phyloP scores from a whole-genome alignment of 2,329 filamentous ascomycete species.

The Tolypocladium endophyticum region DNA sequence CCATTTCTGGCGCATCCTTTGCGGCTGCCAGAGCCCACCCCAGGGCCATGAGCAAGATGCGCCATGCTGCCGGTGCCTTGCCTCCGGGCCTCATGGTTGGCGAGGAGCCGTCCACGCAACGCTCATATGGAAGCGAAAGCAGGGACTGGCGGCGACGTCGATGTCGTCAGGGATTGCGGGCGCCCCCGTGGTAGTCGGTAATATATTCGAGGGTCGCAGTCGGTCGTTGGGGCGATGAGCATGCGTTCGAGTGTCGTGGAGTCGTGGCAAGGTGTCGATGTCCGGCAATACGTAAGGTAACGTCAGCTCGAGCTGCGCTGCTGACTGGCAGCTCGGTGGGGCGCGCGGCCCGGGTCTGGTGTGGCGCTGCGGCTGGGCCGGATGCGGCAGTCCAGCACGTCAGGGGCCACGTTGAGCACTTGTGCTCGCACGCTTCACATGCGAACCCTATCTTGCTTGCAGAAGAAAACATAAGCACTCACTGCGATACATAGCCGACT shows the following conservation, averaged over 20 bases:
- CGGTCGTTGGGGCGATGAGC: background rate
- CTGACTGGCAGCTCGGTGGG: background rate
- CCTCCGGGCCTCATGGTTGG: slow-evolving; percentile 43
- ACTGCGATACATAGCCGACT: background rate
- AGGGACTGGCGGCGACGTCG: background rate
- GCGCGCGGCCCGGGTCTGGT: slow-evolving; percentile 4
- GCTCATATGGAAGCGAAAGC: slow-evolving; percentile 29
- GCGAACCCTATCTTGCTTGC: background rate
- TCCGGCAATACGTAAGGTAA: background rate
- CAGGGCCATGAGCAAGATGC: slow-evolving; percentile 35
- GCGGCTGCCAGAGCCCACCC: slow-evolving; percentile 30
- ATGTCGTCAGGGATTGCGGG: background rate
- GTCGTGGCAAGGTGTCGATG: background rate
- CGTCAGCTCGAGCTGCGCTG: slow-evolving; percentile 8
- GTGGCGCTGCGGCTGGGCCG: slow-evolving; percentile 6
- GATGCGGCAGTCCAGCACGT: background rate
- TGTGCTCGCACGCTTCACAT: no score
- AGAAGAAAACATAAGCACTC: background rate
- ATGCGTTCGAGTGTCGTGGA: background rate
- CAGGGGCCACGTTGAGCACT: slow-evolving; percentile 5
- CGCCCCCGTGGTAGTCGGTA: background rate
- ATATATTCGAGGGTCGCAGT: background rate
- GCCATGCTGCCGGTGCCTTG: slow-evolving; percentile 35
- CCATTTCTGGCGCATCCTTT: slow-evolving; percentile 58
- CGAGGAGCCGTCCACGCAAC: slow-evolving; percentile 17